Base-by-base conservation (phyloP, 208 protist species). In the Leptomonas seymouri region DNA sequence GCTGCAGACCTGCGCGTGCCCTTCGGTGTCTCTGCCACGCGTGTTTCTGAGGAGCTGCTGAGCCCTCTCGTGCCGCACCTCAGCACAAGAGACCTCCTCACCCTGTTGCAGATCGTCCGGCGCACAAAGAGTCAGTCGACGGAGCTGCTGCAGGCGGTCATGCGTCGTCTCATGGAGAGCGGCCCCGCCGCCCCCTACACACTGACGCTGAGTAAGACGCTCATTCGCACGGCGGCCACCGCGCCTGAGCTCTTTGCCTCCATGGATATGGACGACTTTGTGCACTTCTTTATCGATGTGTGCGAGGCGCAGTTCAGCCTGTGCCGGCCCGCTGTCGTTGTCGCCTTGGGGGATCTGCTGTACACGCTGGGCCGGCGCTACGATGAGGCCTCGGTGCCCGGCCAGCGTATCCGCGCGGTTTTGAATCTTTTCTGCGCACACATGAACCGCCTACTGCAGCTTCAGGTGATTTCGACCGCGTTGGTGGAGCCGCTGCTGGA, bases 1-100 rank as follows among this genome's bases (percentile, higher is more conserved):
- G 67, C 82, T 7, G 84, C 82, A 3, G 89, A 94, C 15, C 49
- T 94, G 12, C 80, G 82, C 30, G 71, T 90, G 3, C 64, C 81
- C 7, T 90, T 90, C 36, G 54, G 81, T 46, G 58, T 74, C 20
- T 85, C 84, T 18, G 54, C 84, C 14, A 51, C 64, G 2, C 60
- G 72, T 25, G 69, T 92, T 30, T 70, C 78, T 2, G 84, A 86
- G 20, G 58, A 71, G 42, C 68, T 94, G 12, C 72, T 94, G 28
- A 55, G 75, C 0, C 89, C 89, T 18, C 75, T 91, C 65, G 76
- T 90, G 34, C 72, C 20, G 11, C 71, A 84, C 67, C 65, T 91
- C 27, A 63, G 78, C 57, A 54, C 60, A 14, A 71, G 76, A 49
- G 65, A 86, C 51, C 59, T 89, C 6, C 46, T 89, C 36, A 8